Percentiles rank a stretch among this genome's conserved stretches.
These are phyloP conservation scores for Abortiporus biennis DNA, from an alignment of 1,284 basidiomycete genomes.

Conservation along the genomic window DNA sequence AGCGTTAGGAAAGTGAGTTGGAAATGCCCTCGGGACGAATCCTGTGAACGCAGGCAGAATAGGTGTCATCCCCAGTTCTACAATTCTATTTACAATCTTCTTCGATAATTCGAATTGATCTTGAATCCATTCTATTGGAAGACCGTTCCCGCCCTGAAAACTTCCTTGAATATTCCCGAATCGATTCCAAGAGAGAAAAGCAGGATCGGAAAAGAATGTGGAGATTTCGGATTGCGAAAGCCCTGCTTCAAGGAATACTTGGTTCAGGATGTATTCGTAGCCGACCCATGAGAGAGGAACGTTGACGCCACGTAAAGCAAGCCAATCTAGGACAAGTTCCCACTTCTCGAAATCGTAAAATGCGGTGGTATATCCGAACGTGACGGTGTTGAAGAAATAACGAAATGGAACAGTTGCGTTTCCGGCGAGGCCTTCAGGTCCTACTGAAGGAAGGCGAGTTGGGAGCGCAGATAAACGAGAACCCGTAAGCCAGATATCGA, in stretches of 20 bases:
- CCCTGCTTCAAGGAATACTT: constrained; percentile 34
- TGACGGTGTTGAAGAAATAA: constrained; percentile 38
- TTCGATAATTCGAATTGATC: constrained; percentile 34
- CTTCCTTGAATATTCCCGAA: constrained; percentile 38
- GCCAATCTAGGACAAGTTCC: constrained; percentile 39
- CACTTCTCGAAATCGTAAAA: constrained; percentile 37
- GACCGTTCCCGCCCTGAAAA: constrained; percentile 30
- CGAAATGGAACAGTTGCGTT: constrained; percentile 32
- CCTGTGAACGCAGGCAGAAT: constrained; percentile 38
- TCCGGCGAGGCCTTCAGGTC: constrained; percentile 24
- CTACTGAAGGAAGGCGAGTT: constrained; percentile 24
- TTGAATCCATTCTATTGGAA: constrained; percentile 32
- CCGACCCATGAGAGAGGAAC: constrained; percentile 38
- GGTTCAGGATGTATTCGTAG: constrained; percentile 31
- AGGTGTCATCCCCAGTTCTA: constrained; percentile 39
- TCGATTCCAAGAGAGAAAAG: constrained; percentile 38
- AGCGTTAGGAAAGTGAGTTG: constrained; percentile 29
- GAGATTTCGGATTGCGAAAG: constrained; percentile 29
- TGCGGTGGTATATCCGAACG: constrained; percentile 35
- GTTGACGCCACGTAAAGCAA: constrained; percentile 37
- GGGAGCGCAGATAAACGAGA: constrained; percentile 30
- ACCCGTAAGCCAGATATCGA: constrained; percentile 40
- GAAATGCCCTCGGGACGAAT: constrained; percentile 32
- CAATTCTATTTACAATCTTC: constrained; percentile 33
- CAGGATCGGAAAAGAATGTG: constrained; percentile 32